Conservation (phyloP, 306 rosid genomes). For the Lathyrus tuberosus region DNA sequence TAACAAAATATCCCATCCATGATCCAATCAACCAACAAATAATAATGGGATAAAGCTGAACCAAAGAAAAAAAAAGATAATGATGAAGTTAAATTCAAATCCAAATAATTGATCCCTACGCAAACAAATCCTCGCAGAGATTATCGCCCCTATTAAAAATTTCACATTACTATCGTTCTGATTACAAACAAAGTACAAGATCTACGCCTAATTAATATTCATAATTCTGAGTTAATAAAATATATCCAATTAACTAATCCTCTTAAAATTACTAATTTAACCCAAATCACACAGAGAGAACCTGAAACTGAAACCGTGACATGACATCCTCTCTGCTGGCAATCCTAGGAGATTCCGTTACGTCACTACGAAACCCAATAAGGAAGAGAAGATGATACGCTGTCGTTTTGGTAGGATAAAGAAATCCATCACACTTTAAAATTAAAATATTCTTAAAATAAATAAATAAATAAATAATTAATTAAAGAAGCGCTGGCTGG, state of each 20-base stretch:
- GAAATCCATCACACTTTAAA: not conserved
- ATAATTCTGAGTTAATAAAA: not conserved
- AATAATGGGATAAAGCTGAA: slow-evolving; percentile 11
- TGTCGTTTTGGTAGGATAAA: slow-evolving; percentile 1
- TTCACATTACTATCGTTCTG: not conserved
- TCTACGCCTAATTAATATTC: slow-evolving; percentile 18
- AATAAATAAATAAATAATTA: not conserved
- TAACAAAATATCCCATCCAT: not conserved
- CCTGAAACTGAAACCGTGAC: not conserved
- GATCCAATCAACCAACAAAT: not conserved
- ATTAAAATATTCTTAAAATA: no score
- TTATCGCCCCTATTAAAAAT: slow-evolving; percentile 1
- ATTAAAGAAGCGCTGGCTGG: slow-evolving; percentile 53
- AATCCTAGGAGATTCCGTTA: slow-evolving; percentile 54
- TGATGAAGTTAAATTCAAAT: slow-evolving; percentile 10
- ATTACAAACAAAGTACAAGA: not conserved
- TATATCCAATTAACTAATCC: not conserved
- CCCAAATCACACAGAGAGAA: slow-evolving; percentile 18
- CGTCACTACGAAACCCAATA: slow-evolving; percentile 51
- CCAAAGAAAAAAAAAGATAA: slow-evolving; percentile 3
- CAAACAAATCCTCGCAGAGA: slow-evolving; percentile 27
- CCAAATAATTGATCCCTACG: slow-evolving; percentile 7
- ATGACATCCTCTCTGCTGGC: slow-evolving; percentile 18
- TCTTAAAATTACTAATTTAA: slow-evolving; percentile 1
- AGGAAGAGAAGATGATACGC: not conserved